A percentile compares a stretch with the other conserved stretches of the same genome.
Evolutionary conservation across 2,329 filamentous ascomycete genomes (phyloP).

Genomic region (Penicillium palitans): DNA sequence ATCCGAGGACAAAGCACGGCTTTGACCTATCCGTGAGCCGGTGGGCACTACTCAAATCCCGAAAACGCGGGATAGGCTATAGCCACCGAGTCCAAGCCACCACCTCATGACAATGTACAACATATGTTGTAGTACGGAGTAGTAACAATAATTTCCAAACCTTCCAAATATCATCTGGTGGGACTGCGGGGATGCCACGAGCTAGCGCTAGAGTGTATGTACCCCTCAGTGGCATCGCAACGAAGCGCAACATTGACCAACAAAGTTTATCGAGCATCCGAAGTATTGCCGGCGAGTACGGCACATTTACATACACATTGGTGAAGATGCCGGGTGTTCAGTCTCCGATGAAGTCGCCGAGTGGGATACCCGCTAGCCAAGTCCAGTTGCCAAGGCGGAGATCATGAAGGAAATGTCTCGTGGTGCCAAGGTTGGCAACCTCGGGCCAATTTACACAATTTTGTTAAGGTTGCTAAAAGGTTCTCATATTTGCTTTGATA

Average conservation of each 20-base stretch:
- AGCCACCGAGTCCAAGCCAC: not conserved
- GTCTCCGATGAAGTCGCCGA: not conserved
- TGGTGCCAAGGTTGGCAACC: not conserved
- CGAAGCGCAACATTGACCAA: not conserved
- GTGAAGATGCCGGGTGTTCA: not conserved
- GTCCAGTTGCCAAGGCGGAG: not conserved
- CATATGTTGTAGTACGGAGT: not conserved
- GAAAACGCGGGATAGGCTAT: not conserved
- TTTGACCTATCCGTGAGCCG: not conserved
- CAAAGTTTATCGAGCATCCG: not conserved
- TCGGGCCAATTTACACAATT: not conserved
- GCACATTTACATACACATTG: not conserved
- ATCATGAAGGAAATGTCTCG: not conserved
- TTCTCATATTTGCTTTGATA: not conserved
- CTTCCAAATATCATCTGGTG: not conserved
- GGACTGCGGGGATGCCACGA: not conserved
- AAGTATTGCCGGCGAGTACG: not conserved
- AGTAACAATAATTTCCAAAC: not conserved
- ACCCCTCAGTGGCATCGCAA: not conserved
- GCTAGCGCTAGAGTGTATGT: not conserved
- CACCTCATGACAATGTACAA: not conserved
- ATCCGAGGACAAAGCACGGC: not conserved
- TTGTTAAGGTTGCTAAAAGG: not conserved
- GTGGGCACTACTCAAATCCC: not conserved
- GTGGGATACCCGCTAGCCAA: slow-evolving; percentile 1